A percentile compares a stretch with the other conserved stretches of the same genome.
Conservation (phyloP, 2,329 filamentous ascomycete genomes). For the Penicillium polonicum region DNA sequence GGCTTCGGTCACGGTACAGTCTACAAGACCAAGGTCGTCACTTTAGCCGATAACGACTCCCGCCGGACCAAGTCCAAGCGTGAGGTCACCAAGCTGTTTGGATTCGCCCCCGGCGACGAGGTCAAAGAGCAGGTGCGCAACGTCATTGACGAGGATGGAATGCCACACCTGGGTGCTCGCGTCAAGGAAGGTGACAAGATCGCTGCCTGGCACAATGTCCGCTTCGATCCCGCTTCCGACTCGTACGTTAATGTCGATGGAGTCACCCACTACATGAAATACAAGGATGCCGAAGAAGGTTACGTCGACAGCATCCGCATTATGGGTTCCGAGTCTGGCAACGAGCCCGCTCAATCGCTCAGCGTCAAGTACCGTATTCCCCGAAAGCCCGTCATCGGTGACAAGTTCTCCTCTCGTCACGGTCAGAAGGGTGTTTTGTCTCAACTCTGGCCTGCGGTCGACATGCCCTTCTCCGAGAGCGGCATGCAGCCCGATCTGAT, state of each 20-base stretch:
- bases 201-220: slow-evolving; percentile 86
- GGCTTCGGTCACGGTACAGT: slow-evolving; percentile 95
- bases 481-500: slow-evolving; percentile 97
- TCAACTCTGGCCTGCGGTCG: slow-evolving; percentile 88
- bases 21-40: slow-evolving; percentile 94
- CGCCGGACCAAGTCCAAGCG: slow-evolving; percentile 64
- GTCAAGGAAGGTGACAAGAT: slow-evolving; percentile 80
- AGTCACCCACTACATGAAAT: slow-evolving; percentile 83
- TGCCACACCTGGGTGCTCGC: slow-evolving; percentile 75
- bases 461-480: slow-evolving; percentile 96
- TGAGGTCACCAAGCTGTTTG: slow-evolving; percentile 78
- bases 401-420: slow-evolving; percentile 98
- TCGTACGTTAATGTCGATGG: slow-evolving; percentile 83
- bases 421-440: slow-evolving; percentile 97
- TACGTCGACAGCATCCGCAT: slow-evolving; percentile 92
- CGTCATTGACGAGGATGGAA: slow-evolving; percentile 80
- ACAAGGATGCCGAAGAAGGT: slow-evolving; percentile 85
- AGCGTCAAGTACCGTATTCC: slow-evolving; percentile 93
- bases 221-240: slow-evolving; percentile 67
- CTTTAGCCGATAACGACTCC: slow-evolving; percentile 73
- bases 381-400: slow-evolving; percentile 86
- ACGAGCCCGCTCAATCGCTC: slow-evolving; percentile 80
- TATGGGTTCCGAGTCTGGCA: slow-evolving; percentile 79
- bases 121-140: slow-evolving; percentile 69
- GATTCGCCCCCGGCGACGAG: slow-evolving; percentile 76